These are phyloP conservation scores for Pleurotus sapidus DNA, from an alignment of 768 basidiomycete species.

Conservation along the genomic window DNA sequence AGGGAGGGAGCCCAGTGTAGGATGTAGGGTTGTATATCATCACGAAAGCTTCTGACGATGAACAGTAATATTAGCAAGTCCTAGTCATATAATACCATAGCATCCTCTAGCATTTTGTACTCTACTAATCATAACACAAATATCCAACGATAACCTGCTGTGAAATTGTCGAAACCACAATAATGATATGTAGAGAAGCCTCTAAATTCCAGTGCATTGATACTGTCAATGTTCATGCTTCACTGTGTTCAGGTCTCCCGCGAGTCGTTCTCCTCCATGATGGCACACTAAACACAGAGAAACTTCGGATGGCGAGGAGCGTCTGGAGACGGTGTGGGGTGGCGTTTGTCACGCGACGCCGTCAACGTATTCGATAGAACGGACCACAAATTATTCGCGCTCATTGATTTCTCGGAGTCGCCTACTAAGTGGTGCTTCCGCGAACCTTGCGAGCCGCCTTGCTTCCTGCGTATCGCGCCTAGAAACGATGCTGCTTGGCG, in stretches of 20 bases:
- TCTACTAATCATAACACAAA: too few relatives aligned
- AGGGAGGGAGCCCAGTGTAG: background rate
- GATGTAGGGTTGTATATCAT: too few relatives aligned
- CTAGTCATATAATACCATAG: too few relatives aligned
- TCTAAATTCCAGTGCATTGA: too few relatives aligned
- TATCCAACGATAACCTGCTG: too few relatives aligned
- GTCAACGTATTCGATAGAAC: conserved; percentile 64
- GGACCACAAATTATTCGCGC: conserved; percentile 72
- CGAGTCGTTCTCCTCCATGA: background rate
- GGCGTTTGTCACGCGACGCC: conserved; percentile 38
- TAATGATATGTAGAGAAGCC: too few relatives aligned
- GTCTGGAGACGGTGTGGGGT: too few relatives aligned
- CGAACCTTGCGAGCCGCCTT: conserved; percentile 64
- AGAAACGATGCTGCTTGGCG: conserved; percentile 90
- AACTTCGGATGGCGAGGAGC: background rate
- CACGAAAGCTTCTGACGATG: too few relatives aligned
- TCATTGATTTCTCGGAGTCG: conserved; percentile 63
- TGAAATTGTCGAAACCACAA: too few relatives aligned
- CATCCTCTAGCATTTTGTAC: too few relatives aligned
- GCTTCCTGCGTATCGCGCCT: conserved; percentile 85
- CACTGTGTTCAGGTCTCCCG: background rate
- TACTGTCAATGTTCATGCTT: too few relatives aligned
- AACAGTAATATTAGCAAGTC: too few relatives aligned
- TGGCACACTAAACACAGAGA: background rate
- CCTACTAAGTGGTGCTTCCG: conserved; percentile 67